A percentile compares a stretch with the other conserved stretches of the same genome.
phyloP scores from a whole-genome alignment of 805 yeast species.

The Metschnikowia similis region DNA sequence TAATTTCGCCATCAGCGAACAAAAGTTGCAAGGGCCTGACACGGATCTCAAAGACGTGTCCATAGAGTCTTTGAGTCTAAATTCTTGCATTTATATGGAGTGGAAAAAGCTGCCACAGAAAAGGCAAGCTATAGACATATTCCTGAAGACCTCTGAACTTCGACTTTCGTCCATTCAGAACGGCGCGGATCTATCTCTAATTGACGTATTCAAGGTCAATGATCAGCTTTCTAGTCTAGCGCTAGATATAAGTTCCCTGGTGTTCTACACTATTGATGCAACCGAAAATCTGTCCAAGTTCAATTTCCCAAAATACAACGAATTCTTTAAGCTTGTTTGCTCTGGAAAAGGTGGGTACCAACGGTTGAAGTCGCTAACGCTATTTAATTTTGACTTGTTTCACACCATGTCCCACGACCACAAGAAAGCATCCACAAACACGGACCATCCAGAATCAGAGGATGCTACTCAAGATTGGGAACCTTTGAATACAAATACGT shows the following conservation, averaged over 20 bases:
- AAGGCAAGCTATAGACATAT: conserved; percentile 28
- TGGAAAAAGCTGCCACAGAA: conserved; percentile 13
- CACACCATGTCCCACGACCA: conserved; percentile 17
- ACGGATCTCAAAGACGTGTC: conserved; percentile 1
- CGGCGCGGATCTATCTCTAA: conserved; percentile 45
- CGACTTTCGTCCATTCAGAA: conserved; percentile 36
- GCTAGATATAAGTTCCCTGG: conserved; percentile 47
- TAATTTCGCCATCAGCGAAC: conserved; percentile 47
- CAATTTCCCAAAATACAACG: conserved; percentile 28
- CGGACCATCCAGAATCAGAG: neutral
- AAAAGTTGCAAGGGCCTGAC: conserved; percentile 15
- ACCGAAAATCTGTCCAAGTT: conserved; percentile 19
- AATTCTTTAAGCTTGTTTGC: conserved; percentile 28
- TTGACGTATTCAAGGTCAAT: conserved; percentile 41
- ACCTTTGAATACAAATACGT: conserved; percentile 20
- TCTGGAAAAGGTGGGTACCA: conserved; percentile 31
- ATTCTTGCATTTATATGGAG: conserved; percentile 14
- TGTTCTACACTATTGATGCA: conserved; percentile 30
- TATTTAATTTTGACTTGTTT: conserved; percentile 32
- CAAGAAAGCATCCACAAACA: neutral
- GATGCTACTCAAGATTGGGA: conserved; percentile 14
- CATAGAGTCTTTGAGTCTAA: conserved; percentile 11
- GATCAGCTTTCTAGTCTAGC: conserved; percentile 34
- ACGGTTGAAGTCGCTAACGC: conserved; percentile 21
- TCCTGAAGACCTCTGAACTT: conserved; percentile 36